Evolutionary conservation across 2,329 filamentous ascomycete genomes (phyloP), one percentile per base, ranked within the genome.

Genomic region (Xylariales sp.): DNA sequence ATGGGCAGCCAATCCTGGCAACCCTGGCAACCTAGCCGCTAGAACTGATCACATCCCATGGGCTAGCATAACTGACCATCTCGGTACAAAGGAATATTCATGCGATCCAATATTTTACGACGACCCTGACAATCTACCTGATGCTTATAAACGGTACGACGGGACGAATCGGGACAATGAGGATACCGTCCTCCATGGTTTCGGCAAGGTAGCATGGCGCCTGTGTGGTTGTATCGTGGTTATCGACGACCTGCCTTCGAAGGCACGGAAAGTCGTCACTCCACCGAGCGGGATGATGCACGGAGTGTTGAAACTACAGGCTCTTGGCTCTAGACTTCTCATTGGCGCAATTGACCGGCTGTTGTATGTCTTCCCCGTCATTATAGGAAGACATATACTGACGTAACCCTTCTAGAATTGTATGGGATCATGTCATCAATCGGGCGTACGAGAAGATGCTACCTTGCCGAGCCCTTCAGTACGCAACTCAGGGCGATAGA

Each of bases 381-480:
- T 16, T 41, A 45, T 30, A n/a, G 23, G 45, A 62, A 14, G 36
- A 53, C 18, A 8, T 12, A 54, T 28, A 55, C 57, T 76, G 49
- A 75, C 18, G 30, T 50, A 10, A 18, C 10, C 28, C 28, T 45
- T 50, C n/a, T 14, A 76, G 75, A 45, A 54, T 75, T 41, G 71
- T 69, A 43, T 76, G 74, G 74, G 71, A 76, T 58, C 71, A 74
- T 54, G 53, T 64, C 6, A 58, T 64, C 18, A 71, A 74, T 41
- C 32, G 41, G 10, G 54, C 43, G 30, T 63, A 55, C 18, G 68
- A 74, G 48, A 76, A 73, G 57, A 64, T 49, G 10, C 14, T 76
- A 9, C 72, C 73, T 10, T 52, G 60, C 14, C 48, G 30, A 32
- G 45, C 59, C 9, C 57, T 39, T 56, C 32, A 41, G 50, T 73